Evolutionary conservation across 176 grass and related monocot species (phyloP), one percentile per base, ranked within the genome.

Genomic region (Carex scoparia): DNA sequence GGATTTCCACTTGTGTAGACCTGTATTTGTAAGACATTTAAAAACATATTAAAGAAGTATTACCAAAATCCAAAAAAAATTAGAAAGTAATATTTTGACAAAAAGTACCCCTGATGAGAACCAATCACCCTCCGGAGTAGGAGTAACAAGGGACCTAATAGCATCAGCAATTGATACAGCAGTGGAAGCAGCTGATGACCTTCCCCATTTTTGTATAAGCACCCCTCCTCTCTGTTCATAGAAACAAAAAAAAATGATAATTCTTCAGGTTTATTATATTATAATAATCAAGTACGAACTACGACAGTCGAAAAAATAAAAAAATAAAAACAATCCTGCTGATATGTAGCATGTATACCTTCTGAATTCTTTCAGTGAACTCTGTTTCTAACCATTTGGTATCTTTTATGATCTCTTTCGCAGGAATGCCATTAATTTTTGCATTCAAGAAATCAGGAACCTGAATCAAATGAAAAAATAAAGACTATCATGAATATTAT

Each of bases 381-480:
- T 95, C 91, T 74, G 92, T 90, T 83, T 95, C 91, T 63, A 98
- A 79, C 95, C 95, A 98, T 69, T 95, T 94, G 27, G 87, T 90
- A 84, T 98, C 95, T 27, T 87, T 84, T 70, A 98, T 94, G 65
- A 95, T 88, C 90, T 95, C 90, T 83, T 93, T 95, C 37, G 79
- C 91, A 60, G 93, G 91, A 27, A 79, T 90, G 58, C 95, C 95
- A 40, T 90, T 68, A 33, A 94, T 95, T 94, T 92, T 98, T 54
- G 95, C 93, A 87, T 98, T 98, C 86, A 98, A 81, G 83, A 98
- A 98, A 93, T 98, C 95, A 88, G 95, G 93, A 92, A 98, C 95
- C 95, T 95, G 85, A 65, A 67, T 16, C 64, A 67, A 10, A 64
- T 51, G 69, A 30, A 86, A 86, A 85, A 88, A 63, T 42, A 83